phyloP scores from a whole-genome alignment of 768 basidiomycete species.

The Podaxis sp. region DNA sequence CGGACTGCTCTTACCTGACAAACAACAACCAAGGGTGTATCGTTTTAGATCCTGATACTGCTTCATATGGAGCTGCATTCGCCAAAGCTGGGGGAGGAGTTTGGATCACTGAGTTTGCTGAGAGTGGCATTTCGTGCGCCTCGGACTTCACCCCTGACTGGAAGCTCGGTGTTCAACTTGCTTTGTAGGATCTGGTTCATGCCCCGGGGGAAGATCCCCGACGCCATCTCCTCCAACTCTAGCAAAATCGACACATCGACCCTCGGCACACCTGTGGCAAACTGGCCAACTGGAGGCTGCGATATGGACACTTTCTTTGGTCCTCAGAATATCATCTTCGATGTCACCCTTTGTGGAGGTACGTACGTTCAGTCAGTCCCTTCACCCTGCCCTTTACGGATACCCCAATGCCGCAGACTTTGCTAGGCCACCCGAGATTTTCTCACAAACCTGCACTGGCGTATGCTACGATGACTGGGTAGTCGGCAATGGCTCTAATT shows the following conservation, averaged over 20 bases:
- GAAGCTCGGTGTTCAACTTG: slow-evolving; percentile 11
- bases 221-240: slow-evolving; percentile 40
- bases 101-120: slow-evolving; percentile 68
- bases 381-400: slow-evolving; percentile 10
- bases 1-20: slow-evolving; percentile 44
- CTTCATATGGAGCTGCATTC: slow-evolving; percentile 66
- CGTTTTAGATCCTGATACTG: slow-evolving; percentile 46
- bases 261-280: slow-evolving; percentile 64
- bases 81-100: slow-evolving; percentile 67
- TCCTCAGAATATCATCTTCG: slow-evolving; percentile 64
- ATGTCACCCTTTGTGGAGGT: slow-evolving; percentile 71
- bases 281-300: slow-evolving; percentile 61
- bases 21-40: slow-evolving; percentile 62
- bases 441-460: slow-evolving; percentile 60
- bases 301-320: slow-evolving; percentile 48
- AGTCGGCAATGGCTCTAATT: slow-evolving; percentile 55
- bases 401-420: slow-evolving; percentile 25
- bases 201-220: slow-evolving; percentile 44
- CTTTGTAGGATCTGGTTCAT: slow-evolving; percentile 60
- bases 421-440: slow-evolving; percentile 48
- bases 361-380: slow-evolving; percentile 17
- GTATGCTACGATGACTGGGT: slow-evolving; percentile 70
- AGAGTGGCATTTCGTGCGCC: slow-evolving; percentile 57
- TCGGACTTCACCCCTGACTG: neutral
- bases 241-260: slow-evolving; percentile 49